A percentile compares a stretch with the other conserved stretches of the same genome.
Conservation (phyloP, 2,329 filamentous ascomycete genomes). For the Penicillium sp. region DNA sequence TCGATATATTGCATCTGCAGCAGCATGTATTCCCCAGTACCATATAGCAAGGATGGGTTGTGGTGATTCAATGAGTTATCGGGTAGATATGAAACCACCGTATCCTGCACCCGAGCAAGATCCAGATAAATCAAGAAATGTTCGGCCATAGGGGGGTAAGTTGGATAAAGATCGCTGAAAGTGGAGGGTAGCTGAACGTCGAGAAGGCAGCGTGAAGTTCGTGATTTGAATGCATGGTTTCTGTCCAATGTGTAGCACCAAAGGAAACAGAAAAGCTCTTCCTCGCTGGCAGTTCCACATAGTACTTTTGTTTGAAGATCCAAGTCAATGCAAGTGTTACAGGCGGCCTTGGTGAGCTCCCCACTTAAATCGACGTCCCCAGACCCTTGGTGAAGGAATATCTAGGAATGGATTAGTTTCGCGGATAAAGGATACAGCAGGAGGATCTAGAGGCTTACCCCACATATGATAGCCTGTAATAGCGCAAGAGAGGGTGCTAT, state of each 20-base stretch:
- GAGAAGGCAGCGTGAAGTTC: slow-evolving; percentile 8
- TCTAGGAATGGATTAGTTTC: slow-evolving; percentile 7
- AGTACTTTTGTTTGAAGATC: slow-evolving; percentile 4
- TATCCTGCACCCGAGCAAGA: slow-evolving; percentile 22
- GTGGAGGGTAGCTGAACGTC: slow-evolving; percentile 3
- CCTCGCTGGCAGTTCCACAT: slow-evolving; percentile 7
- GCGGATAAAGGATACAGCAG: neutral
- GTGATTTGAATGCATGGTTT: slow-evolving; percentile 25
- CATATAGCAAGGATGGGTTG: neutral
- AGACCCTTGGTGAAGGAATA: slow-evolving; percentile 24
- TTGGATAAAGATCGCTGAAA: neutral
- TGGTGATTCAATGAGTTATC: neutral
- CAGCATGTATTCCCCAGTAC: slow-evolving; percentile 6
- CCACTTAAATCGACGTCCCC: slow-evolving; percentile 20
- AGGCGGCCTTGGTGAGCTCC: slow-evolving; percentile 22
- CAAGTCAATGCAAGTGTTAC: slow-evolving; percentile 21
- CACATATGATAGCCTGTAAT: slow-evolving; percentile 17
- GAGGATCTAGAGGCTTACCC: neutral
- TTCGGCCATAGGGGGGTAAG: slow-evolving; percentile 7
- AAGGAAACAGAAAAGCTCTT: slow-evolving; percentile 24
- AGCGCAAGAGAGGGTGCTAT: slow-evolving; percentile 11
- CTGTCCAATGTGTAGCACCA: slow-evolving; percentile 27
- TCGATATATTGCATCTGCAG: slow-evolving; percentile 17
- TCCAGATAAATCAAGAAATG: slow-evolving; percentile 20
- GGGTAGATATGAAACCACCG: slow-evolving; percentile 14